Conservation (phyloP, 441 rosid genomes). For the Capsella rubella region DNA sequence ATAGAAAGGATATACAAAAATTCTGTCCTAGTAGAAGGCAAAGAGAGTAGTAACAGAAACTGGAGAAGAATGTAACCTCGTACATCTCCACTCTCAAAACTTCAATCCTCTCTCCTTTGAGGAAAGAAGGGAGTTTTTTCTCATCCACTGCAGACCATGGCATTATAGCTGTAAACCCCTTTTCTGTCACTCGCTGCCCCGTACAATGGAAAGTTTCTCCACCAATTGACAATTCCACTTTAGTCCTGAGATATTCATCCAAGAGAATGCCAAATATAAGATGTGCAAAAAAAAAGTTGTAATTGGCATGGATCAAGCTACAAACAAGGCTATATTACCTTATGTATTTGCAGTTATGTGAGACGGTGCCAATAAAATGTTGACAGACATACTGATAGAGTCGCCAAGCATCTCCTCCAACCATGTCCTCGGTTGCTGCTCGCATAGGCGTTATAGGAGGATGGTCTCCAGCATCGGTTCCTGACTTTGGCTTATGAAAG, state of each 20-base stretch:
- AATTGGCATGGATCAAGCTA: slow-evolving; percentile 25
- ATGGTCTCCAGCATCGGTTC: slow-evolving; percentile 94
- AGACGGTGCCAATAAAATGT: slow-evolving; percentile 88
- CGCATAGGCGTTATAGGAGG: slow-evolving; percentile 96
- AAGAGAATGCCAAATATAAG: slow-evolving; percentile 21
- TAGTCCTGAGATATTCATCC: slow-evolving; percentile 60
- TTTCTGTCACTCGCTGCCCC: slow-evolving; percentile 65
- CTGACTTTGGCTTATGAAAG: slow-evolving; percentile 71
- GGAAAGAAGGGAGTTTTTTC: slow-evolving; percentile 76
- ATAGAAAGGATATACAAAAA: slow-evolving; percentile 1
- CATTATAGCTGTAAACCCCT: slow-evolving; percentile 88
- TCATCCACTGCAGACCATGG: slow-evolving; percentile 90
- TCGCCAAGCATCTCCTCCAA: slow-evolving; percentile 92
- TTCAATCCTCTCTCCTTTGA: slow-evolving; percentile 73
- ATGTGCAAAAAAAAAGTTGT: slow-evolving; percentile 11
- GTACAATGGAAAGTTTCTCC: slow-evolving; percentile 84
- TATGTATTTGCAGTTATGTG: slow-evolving; percentile 87
- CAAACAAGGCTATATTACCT: slow-evolving; percentile 54
- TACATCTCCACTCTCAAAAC: slow-evolving; percentile 74
- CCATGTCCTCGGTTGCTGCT: slow-evolving; percentile 72
- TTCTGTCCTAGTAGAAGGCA: not conserved
- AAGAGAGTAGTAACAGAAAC: slow-evolving; percentile 12
- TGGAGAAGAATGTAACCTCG: slow-evolving; percentile 57
- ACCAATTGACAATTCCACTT: slow-evolving; percentile 76
- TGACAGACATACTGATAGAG: slow-evolving; percentile 91